Base-by-base conservation (phyloP, 2,329 filamentous ascomycete genomes). In the Colletotrichum destructivum region DNA sequence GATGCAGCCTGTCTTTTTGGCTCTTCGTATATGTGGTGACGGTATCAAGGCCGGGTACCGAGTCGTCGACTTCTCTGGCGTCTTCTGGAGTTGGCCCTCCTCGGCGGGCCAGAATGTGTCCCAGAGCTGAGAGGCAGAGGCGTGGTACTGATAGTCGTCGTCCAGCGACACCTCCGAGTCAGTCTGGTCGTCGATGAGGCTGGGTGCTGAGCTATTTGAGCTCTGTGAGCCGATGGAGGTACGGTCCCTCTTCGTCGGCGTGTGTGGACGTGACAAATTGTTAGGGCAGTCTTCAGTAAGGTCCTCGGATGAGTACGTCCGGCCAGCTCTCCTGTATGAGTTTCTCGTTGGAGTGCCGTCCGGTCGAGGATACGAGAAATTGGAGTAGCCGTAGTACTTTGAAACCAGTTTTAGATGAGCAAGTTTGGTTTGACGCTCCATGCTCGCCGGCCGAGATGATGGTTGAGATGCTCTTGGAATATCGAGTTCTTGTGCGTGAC, bases 111-210 rank as follows among this genome's bases (percentile, higher is more conserved):
- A 88, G 75, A 88, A 89, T 64, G 80, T 85, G 75, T 88, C 85
- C 87, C 87, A 89, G 2, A 88, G 76, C 74, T 86, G 83, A 35
- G 82, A 77, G 6, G 82, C 81, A 42, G 85, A 82, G 23, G 82
- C 76, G 66, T 85, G 83, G 72, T 87, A 85, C 71, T 86, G 83
- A 67, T 84, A 83, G 74, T 88, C 86, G 52, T 88, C 87, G 23
- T 89, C 87, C 42, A 80, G 74, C 7, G 87, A 89, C 21, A 79
- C 77, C 62, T 89, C 87, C 5, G 86, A 88, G 74, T 88, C 86
- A 8, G 81, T 81, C 6, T 83, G 84, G 75, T 88, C 85, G 73
- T 89, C 86, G 18, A 87, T 82, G 76, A 88, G 82, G 38, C 84
- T 84, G 0, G 87, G 87, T 4, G 84, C 75, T 4, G 86, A 88